Evolutionary conservation across 83 land plant species (phyloP), one percentile per base, ranked within the genome.

Genomic region (Picea abies): DNA sequence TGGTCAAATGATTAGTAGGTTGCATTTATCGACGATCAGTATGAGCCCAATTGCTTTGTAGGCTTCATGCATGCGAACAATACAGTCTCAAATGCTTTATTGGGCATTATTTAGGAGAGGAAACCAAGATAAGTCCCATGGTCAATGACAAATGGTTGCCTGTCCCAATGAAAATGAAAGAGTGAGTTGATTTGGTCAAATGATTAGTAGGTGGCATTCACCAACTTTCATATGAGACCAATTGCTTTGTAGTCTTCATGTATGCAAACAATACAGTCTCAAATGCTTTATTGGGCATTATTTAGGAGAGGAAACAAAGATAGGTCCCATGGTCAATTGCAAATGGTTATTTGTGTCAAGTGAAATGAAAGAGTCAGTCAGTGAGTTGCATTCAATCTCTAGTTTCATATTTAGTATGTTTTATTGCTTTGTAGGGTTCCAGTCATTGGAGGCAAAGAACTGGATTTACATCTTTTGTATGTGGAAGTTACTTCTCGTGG

Each of bases 401-500:
- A 47, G 49, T 9, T 47, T 75, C n/a, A 75, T 44, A 47, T 22
- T 10, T 75, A 22, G 14, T 11, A 75, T n/a, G 26, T 75, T 75
- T 75, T 60, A 10, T 66, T 66, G 69, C 16, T 60, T 62, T 60
- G 35, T 81, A 91, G 93, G 93, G 76, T 86, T 63, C 93, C 93
- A 10, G 85, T 67, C 22, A 71, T 87, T 25, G 93, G 91, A 79
- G 93, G 93, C 56, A 87, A 85, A 62, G 83, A 79, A 58, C 85
- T 91, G 25, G 91, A 91, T 81, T 82, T 91, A 12, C 90, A 88
- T 83, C 81, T 71, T 23, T 85, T 91, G 32, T 91, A 89, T 84
- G 82, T 86, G 75, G 91, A 89, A 78, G 90, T 91, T 25, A 91
- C 91, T 65, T 80, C 88, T 79, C 88, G 88, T 17, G 93, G 91